Percentiles rank a stretch among this genome's conserved stretches.
Conservation (phyloP, 306 rosid species). For the Cucumis hystrix region DNA sequence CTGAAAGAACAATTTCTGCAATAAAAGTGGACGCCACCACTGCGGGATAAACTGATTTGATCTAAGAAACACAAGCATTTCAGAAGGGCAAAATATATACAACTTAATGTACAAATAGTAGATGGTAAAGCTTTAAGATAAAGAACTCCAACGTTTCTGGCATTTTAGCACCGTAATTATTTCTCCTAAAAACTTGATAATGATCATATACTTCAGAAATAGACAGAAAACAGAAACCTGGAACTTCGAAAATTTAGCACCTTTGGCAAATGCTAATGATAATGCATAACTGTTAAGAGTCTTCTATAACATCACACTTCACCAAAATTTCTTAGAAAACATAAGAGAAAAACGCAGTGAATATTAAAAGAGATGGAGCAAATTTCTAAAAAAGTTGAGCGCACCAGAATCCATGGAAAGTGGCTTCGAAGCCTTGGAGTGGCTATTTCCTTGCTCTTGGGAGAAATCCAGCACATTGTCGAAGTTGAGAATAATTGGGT, state of each 20-base stretch:
- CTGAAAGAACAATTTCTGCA: constrained; percentile 52
- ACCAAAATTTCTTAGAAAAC: background rate
- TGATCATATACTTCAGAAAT: background rate
- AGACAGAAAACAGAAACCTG: background rate
- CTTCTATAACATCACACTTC: background rate
- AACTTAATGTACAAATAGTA: background rate
- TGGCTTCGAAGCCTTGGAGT: constrained; percentile 18
- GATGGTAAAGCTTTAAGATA: background rate
- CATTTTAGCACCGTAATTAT: background rate
- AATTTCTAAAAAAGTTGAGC: background rate
- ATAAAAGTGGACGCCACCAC: constrained; percentile 49
- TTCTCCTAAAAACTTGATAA: background rate
- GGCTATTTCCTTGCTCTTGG: constrained; percentile 9
- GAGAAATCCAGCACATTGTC: constrained; percentile 22
- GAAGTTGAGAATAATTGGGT: constrained; percentile 39
- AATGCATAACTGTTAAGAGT: background rate
- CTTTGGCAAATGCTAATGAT: background rate
- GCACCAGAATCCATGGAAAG: constrained; percentile 49
- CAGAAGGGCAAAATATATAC: background rate
- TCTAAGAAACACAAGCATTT: constrained; percentile 21
- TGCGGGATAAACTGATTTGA: constrained; percentile 28
- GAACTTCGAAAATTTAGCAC: background rate
- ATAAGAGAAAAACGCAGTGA: background rate
- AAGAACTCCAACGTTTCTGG: background rate
- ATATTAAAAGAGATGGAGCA: background rate